Conservation (phyloP, 495 filamentous ascomycete species). For the Xylaria intraflava region DNA sequence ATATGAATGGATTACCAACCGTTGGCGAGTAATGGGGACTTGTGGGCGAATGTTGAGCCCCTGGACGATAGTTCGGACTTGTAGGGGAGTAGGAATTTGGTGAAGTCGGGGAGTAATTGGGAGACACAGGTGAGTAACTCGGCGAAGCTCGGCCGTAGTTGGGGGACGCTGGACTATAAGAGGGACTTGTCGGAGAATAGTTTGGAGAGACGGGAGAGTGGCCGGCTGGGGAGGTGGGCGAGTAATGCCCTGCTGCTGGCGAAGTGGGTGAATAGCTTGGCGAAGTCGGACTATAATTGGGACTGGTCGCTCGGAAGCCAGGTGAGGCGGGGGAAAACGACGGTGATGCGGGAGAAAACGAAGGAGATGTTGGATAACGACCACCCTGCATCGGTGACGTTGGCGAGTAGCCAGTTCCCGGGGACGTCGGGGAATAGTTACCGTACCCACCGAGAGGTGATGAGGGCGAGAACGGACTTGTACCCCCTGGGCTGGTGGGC, state of each 20-base stretch:
- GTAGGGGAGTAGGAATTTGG: slow-evolving; percentile 71
- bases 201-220: slow-evolving; percentile 62
- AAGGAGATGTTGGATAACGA: slow-evolving; percentile 62
- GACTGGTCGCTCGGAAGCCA: slow-evolving; percentile 52
- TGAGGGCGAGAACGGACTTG: slow-evolving; percentile 73
- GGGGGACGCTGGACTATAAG: slow-evolving; percentile 58
- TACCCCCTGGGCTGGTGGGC: slow-evolving; percentile 64
- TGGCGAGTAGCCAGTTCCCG: slow-evolving; percentile 60
- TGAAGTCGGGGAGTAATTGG: slow-evolving; percentile 61
- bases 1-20: slow-evolving; percentile 12
- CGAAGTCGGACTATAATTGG: slow-evolving; percentile 76
- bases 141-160: slow-evolving; percentile 58
- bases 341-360: slow-evolving; percentile 68
- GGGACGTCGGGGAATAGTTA: slow-evolving; percentile 69
- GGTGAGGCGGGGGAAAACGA: slow-evolving; percentile 83
- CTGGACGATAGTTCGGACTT: slow-evolving; percentile 53
- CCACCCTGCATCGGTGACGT: slow-evolving; percentile 61
- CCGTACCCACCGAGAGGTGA: slow-evolving; percentile 62
- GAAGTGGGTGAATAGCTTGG: slow-evolving; percentile 75
- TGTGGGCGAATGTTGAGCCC: slow-evolving; percentile 45
- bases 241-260: slow-evolving; percentile 55
- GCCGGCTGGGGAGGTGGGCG: slow-evolving; percentile 50
- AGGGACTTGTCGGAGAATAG: slow-evolving; percentile 54
- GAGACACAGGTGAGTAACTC: slow-evolving; percentile 66
- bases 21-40: slow-evolving; percentile 50